These are phyloP conservation scores for Cyberlindnera misumaiensis DNA, from an alignment of 805 yeast species.

Conservation along the genomic window DNA sequence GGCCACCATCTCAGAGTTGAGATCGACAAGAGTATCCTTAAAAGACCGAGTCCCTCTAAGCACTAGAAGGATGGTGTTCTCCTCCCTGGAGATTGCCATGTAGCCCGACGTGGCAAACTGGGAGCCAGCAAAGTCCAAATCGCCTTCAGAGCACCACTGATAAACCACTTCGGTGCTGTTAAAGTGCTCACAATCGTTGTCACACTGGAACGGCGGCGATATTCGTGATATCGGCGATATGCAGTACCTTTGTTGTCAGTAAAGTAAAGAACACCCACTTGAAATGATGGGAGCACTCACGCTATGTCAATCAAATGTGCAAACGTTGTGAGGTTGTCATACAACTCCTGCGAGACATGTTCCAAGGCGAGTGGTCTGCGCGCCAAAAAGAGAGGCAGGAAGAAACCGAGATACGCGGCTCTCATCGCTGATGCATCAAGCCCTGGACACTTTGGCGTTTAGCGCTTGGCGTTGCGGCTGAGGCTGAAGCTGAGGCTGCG, in stretches of 20 bases:
- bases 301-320: conserved; percentile 23
- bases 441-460: too few species aligned
- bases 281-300: conserved; percentile 5
- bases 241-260: conserved; percentile 11
- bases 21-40: conserved; percentile 21
- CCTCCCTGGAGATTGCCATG: conserved; percentile 15
- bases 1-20: conserved; percentile 20
- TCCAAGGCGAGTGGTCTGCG: background rate
- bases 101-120: conserved; percentile 19
- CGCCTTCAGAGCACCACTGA: conserved; percentile 21
- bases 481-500: too few species aligned
- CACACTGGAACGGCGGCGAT: conserved; percentile 19
- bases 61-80: conserved; percentile 8
- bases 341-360: conserved; percentile 9
- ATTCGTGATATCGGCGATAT: conserved; percentile 18
- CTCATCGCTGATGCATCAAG: too few species aligned
- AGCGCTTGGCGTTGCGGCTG: too few species aligned
- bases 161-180: conserved; percentile 16
- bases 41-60: conserved; percentile 23
- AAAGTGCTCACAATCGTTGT: conserved; percentile 18
- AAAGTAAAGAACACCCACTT: too few species aligned
- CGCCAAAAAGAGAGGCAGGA: too few species aligned
- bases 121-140: conserved; percentile 5
- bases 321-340: conserved; percentile 7
- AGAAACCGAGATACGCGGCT: too few species aligned